Conservation (phyloP, 495 filamentous ascomycete species). For the Extremus antarcticus region DNA sequence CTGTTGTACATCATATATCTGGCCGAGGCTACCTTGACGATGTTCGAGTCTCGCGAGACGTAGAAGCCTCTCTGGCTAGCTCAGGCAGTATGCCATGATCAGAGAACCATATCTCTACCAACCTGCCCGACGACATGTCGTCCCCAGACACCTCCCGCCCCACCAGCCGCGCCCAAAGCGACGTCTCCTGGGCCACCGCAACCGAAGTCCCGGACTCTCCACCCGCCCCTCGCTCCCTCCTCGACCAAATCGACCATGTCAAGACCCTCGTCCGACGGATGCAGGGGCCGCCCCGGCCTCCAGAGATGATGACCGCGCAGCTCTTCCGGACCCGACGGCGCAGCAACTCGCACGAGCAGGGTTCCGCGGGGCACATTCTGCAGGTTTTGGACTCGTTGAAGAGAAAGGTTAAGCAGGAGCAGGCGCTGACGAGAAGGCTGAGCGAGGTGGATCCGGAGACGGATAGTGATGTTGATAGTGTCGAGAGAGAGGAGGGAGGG, state of each 20-base stretch:
- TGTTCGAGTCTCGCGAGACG: too few relatives aligned
- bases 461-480: slow-evolving; percentile 10
- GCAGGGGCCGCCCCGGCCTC: background rate
- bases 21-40: too few relatives aligned
- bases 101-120: too few relatives aligned
- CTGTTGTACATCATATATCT: too few relatives aligned
- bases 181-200: slow-evolving; percentile 3
- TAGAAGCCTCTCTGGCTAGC: too few relatives aligned
- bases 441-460: slow-evolving; percentile 12
- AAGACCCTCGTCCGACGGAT: slow-evolving; percentile 15
- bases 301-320: slow-evolving; percentile 15
- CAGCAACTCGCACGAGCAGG: slow-evolving; percentile 3
- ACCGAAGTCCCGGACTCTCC: slow-evolving; percentile 6
- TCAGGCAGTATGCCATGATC: too few relatives aligned
- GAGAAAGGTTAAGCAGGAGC: slow-evolving; percentile 5
- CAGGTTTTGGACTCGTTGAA: slow-evolving; percentile 16
- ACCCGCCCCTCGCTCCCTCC: background rate
- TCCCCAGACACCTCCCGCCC: background rate
- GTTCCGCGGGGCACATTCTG: slow-evolving; percentile 8
- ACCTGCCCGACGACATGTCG: background rate
- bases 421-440: background rate
- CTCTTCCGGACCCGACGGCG: slow-evolving; percentile 3
- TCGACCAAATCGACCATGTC: slow-evolving; percentile 19
- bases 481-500: slow-evolving; percentile 15
- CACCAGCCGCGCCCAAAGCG: slow-evolving; percentile 4